phyloP scores from a whole-genome alignment of 1,284 basidiomycete genomes.

The Pseudozyma hubeiensis region DNA sequence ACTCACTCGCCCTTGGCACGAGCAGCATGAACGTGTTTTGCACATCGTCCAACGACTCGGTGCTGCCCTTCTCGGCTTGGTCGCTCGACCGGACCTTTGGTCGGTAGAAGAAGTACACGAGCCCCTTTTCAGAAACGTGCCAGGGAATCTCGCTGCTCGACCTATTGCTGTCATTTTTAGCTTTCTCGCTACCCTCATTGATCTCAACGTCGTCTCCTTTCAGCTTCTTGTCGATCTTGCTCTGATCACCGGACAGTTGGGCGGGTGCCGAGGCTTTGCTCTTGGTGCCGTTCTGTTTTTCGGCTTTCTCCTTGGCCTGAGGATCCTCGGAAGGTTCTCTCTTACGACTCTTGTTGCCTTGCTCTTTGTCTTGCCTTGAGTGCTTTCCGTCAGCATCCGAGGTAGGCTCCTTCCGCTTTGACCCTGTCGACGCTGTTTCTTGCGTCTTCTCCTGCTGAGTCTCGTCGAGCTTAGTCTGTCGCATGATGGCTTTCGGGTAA shows the following conservation, averaged over 20 bases:
- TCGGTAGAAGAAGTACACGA: slow-evolving; percentile 57
- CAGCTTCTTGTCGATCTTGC: slow-evolving; percentile 27
- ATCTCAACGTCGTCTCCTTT: slow-evolving; percentile 32
- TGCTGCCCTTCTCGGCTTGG: slow-evolving; percentile 31
- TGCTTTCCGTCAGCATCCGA: not conserved
- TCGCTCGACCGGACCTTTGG: slow-evolving; percentile 50
- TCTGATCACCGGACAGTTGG: slow-evolving; percentile 16
- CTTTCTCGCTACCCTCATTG: not conserved
- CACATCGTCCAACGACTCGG: slow-evolving; percentile 46
- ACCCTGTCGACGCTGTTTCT: slow-evolving; percentile 7
- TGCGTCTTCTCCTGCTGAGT: slow-evolving; percentile 5
- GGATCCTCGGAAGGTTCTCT: slow-evolving; percentile 3
- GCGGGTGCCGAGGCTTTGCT: slow-evolving; percentile 1
- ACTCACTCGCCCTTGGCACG: slow-evolving; percentile 44
- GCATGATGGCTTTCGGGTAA: slow-evolving; percentile 10
- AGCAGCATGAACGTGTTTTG: slow-evolving; percentile 53
- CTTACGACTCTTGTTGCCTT: slow-evolving; percentile 26
- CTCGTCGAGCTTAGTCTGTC: slow-evolving; percentile 22
- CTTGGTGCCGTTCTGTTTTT: not conserved
- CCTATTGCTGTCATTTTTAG: not conserved
- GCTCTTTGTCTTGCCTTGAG: not conserved
- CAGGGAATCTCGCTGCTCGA: slow-evolving; percentile 21
- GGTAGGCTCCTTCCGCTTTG: slow-evolving; percentile 24
- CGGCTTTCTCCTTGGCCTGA: not conserved
- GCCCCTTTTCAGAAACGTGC: slow-evolving; percentile 39